Conservation (phyloP, 2,329 filamentous ascomycete genomes). For the Venturia pyrina region DNA sequence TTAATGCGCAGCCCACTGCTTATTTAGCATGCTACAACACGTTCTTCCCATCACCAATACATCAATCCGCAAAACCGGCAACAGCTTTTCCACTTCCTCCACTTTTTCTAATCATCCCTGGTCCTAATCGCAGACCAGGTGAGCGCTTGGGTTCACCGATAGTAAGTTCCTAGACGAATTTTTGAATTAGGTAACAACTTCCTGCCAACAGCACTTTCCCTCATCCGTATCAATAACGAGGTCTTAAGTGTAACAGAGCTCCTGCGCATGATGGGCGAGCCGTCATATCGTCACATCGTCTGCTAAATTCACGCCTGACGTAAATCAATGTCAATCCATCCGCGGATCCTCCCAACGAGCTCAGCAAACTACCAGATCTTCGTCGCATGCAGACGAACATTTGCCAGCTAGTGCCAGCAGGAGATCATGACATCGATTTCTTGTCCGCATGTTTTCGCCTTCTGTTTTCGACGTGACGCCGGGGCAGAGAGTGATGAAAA, state of each 20-base stretch:
- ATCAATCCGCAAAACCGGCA: neutral
- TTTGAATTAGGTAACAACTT: neutral
- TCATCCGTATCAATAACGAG: neutral
- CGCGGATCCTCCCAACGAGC: neutral
- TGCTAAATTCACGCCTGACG: neutral
- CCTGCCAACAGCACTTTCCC: neutral
- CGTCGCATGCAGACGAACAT: neutral
- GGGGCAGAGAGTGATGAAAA: neutral
- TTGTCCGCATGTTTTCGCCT: neutral
- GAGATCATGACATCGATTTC: neutral
- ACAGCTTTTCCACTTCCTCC: too few species aligned
- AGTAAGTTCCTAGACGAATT: neutral
- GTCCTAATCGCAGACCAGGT: neutral
- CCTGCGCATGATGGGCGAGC: neutral
- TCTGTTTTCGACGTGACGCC: neutral
- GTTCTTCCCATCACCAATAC: neutral
- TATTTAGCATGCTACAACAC: neutral
- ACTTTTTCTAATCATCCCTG: neutral
- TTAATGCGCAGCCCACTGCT: neutral
- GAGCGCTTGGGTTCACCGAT: neutral
- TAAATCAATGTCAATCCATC: neutral
- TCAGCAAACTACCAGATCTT: neutral
- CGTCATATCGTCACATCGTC: neutral
- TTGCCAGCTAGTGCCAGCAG: too few species aligned
- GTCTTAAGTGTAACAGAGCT: neutral